Conservation (phyloP, 1,284 basidiomycete genomes). For the Sporisorium graminicola region DNA sequence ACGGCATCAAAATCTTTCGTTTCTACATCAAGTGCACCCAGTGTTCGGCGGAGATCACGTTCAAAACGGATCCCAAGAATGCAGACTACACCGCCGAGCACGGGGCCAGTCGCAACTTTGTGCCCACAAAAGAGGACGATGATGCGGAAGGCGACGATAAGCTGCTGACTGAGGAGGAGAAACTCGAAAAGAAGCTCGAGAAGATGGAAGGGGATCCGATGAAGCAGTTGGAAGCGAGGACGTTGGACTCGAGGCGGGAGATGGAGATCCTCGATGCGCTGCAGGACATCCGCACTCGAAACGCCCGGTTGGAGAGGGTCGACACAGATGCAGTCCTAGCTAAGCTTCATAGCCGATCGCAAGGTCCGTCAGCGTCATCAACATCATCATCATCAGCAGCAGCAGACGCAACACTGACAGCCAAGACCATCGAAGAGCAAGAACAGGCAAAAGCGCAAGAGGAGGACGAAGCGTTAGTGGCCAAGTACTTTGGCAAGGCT, state of each 20-base stretch:
- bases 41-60: slow-evolving; percentile 93
- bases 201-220: slow-evolving; percentile 85
- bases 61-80: slow-evolving; percentile 98
- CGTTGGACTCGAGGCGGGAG: slow-evolving; percentile 90
- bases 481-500: slow-evolving; percentile 86
- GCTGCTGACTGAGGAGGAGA: slow-evolving; percentile 47
- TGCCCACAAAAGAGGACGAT: slow-evolving; percentile 52
- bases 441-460: slow-evolving; percentile 77
- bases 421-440: slow-evolving; percentile 19
- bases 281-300: slow-evolving; percentile 91
- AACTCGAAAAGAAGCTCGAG: slow-evolving; percentile 36
- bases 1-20: slow-evolving; percentile 90
- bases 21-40: slow-evolving; percentile 69
- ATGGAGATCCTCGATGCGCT: slow-evolving; percentile 98
- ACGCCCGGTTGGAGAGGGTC: slow-evolving; percentile 86
- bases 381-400: too few species aligned
- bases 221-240: slow-evolving; percentile 93
- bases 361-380: slow-evolving; percentile 4
- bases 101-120: slow-evolving; percentile 66
- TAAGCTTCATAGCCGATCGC: slow-evolving; percentile 12
- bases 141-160: slow-evolving; percentile 48
- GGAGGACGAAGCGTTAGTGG: slow-evolving; percentile 90
- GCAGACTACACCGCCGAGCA: slow-evolving; percentile 67
- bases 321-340: slow-evolving; percentile 62
- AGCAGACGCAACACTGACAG: not conserved